These are phyloP conservation scores for Paxillus ammoniavirescens DNA, from an alignment of 768 basidiomycete genomes.

Conservation along the genomic window DNA sequence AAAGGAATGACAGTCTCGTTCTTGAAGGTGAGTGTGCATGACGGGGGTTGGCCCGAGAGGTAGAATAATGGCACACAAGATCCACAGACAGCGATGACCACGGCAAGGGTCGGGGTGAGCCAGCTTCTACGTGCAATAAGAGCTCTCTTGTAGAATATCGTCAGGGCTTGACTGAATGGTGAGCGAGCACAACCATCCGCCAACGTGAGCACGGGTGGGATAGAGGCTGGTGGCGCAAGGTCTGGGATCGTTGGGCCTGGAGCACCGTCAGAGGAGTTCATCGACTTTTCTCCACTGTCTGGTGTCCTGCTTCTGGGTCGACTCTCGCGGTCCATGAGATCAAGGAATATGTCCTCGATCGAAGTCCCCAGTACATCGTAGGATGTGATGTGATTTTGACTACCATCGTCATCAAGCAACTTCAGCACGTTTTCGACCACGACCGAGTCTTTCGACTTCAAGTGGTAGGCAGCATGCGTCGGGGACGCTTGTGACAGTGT, in stretches of 20 bases:
- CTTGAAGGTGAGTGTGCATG: constrained; percentile 45
- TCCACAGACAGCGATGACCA: constrained; percentile 57
- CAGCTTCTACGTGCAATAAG: constrained; percentile 66
- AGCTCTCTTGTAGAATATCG: constrained; percentile 70
- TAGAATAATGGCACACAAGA: constrained; percentile 68
- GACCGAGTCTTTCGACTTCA: constrained; percentile 57
- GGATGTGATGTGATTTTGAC: constrained; percentile 39
- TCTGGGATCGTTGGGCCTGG: constrained; percentile 1
- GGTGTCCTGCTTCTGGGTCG: not conserved
- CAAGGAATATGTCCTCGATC: constrained; percentile 81
- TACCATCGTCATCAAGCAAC: constrained; percentile 47
- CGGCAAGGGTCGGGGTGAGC: constrained; percentile 57
- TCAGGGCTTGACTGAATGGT: constrained; percentile 63
- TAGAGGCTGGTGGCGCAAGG: not conserved
- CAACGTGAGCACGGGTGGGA: constrained; percentile 36
- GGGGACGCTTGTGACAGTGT: constrained; percentile 44
- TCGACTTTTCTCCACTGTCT: constrained; percentile 29
- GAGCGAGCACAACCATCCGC: constrained; percentile 53
- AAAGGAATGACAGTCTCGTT: constrained; percentile 43
- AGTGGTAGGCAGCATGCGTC: constrained; percentile 48
- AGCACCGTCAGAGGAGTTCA: constrained; percentile 5
- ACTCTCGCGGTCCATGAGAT: constrained; percentile 52
- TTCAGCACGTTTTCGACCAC: constrained; percentile 56
- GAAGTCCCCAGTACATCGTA: constrained; percentile 73
- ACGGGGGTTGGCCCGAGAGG: constrained; percentile 48